Base-by-base conservation (phyloP, 2,329 filamentous ascomycete species). In the Trichoderma koningiopsis region DNA sequence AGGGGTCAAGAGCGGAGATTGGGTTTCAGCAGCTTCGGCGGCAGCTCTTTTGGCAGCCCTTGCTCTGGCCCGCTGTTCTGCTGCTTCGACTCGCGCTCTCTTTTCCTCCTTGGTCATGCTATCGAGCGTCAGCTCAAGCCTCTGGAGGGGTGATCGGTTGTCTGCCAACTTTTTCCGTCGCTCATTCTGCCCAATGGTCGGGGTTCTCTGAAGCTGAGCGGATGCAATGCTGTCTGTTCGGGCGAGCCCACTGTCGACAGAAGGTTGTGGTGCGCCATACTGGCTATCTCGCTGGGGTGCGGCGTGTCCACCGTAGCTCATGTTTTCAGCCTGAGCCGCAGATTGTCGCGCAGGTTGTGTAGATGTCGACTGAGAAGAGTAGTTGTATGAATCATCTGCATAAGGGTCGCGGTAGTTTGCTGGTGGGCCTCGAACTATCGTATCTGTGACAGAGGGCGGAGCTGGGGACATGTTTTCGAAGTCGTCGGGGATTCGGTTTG, bases 61-160 rank as follows among this genome's bases (percentile, higher is more conserved):
- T 75, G 95, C 90, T 73, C 89, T 87, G 22, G 90, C 87, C 55
- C 88, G 87, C 73, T 89, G 85, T 78, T 97, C 95, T 6, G 93
- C 93, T 75, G 95, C 92, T 77, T 94, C 88, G 5, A 95, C 89
- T 58, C 93, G 87, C 10, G 94, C 93, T 72, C 95, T 88, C 79
- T 97, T 96, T 80, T 97, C 94, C 81, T 97, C 94, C 79, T 97
- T 98, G 79, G 92, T 97, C 79, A 97, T 95, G 81, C 92, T 94
- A 79, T 91, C 92, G 76, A 98, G 86, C 75, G 93, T 96, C 76
- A 92, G 88, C 83, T 99, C 95, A 73, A 99, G 87, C 83, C 91
- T 96, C 80, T 99, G 95, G 64, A 99, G 86, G 64, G 96, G 96
- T 72, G 95, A 98, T 75, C 92, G 89, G 78, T 96, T 91, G 69